Evolutionary conservation across 2,329 filamentous ascomycete species (phyloP).

Genomic region (Ploettnerulaceae sp.): DNA sequence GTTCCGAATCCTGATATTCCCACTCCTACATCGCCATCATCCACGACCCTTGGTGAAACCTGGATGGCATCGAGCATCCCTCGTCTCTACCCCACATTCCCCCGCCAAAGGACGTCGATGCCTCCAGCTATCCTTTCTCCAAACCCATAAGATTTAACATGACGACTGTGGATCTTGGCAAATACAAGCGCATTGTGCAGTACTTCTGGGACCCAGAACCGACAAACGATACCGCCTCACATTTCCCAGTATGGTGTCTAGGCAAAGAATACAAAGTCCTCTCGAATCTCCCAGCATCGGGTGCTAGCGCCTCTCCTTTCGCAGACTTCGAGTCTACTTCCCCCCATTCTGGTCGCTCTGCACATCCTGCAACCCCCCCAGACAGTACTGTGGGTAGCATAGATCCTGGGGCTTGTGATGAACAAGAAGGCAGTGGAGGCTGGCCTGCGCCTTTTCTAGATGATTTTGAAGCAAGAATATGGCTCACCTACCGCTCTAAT

Average conservation of each 20-base stretch:
- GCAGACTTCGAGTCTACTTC: constrained; percentile 13
- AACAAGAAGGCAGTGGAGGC: constrained; percentile 39
- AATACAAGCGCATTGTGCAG: constrained; percentile 78
- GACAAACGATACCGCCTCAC: constrained; percentile 64
- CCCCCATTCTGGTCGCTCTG: constrained; percentile 6
- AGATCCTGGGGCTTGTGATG: constrained; percentile 28
- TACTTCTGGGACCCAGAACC: constrained; percentile 91
- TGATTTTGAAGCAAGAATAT: constrained; percentile 88
- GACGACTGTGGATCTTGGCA: constrained; percentile 68
- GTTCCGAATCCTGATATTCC: too few relatives aligned
- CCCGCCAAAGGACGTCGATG: constrained; percentile 6
- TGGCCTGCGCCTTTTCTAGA: constrained; percentile 86
- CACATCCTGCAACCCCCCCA: constrained; percentile 29
- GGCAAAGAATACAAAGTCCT: constrained; percentile 49
- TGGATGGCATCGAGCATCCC: background rate
- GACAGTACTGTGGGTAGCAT: constrained; percentile 31
- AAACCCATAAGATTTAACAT: constrained; percentile 31
- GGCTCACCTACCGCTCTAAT: constrained; percentile 92
- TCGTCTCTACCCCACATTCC: constrained; percentile 16
- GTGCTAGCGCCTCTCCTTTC: constrained; percentile 13
- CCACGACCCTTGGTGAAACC: background rate
- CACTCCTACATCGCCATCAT: too few relatives aligned
- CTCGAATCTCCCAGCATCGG: constrained; percentile 11
- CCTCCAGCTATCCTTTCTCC: background rate
- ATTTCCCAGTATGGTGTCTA: constrained; percentile 80